Conservation (phyloP, 805 yeast genomes). For the Lipomyces yamadae region DNA sequence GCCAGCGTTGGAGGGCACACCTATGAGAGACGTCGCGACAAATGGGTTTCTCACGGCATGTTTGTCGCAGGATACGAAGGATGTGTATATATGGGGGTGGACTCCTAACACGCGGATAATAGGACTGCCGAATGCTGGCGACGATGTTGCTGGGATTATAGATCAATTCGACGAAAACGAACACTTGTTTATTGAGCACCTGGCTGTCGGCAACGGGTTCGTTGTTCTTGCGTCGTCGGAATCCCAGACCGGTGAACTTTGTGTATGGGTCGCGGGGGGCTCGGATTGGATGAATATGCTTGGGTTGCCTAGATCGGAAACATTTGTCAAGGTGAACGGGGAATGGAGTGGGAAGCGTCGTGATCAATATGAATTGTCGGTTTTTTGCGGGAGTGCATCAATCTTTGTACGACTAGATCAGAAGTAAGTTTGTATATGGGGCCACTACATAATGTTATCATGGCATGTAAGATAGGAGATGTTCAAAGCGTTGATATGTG, state of each 20-base stretch:
- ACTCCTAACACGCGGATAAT: not conserved
- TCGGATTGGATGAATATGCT: not conserved
- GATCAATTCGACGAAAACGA: slow-evolving; percentile 27
- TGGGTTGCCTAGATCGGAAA: slow-evolving; percentile 1
- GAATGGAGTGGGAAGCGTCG: not conserved
- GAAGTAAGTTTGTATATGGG: not conserved
- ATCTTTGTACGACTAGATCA: not conserved
- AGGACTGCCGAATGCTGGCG: slow-evolving; percentile 10
- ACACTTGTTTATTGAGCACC: slow-evolving; percentile 4
- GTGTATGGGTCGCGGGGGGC: slow-evolving; percentile 4
- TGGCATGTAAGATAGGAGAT: not conserved
- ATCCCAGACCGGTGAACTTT: not conserved
- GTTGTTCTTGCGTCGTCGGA: slow-evolving; percentile 11
- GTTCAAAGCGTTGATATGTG: not conserved
- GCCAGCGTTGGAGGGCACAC: slow-evolving; percentile 24
- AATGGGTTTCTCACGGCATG: slow-evolving; percentile 29
- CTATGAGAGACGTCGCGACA: slow-evolving; percentile 18
- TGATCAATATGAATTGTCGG: not conserved
- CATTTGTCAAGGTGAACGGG: not conserved
- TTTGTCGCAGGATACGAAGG: slow-evolving; percentile 22
- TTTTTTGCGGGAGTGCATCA: not conserved
- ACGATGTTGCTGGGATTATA: slow-evolving; percentile 19
- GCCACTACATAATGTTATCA: not conserved
- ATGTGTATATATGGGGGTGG: slow-evolving; percentile 28
- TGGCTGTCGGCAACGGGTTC: slow-evolving; percentile 21